Conservation (phyloP, 441 rosid genomes). For the Omphalea diandra region DNA sequence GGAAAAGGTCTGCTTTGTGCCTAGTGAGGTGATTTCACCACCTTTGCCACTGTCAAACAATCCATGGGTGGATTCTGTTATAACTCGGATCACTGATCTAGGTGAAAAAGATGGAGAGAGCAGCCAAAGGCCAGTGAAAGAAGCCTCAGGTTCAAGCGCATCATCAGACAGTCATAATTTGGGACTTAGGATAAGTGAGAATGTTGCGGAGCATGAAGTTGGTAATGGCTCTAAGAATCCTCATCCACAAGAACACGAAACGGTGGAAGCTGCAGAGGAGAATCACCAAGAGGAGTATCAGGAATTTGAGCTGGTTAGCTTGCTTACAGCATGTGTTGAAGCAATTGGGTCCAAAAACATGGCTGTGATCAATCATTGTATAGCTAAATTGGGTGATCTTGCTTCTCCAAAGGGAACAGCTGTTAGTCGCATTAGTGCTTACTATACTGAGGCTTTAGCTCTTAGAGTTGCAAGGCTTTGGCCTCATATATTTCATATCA, state of each 20-base stretch:
- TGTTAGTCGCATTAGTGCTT: slow-evolving; percentile 68
- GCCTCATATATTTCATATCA: slow-evolving; percentile 86
- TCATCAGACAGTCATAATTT: slow-evolving; percentile 76
- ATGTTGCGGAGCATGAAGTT: slow-evolving; percentile 39
- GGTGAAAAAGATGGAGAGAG: slow-evolving; percentile 68
- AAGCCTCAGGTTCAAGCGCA: slow-evolving; percentile 75
- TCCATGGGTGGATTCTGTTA: slow-evolving; percentile 76
- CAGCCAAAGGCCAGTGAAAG: slow-evolving; percentile 54
- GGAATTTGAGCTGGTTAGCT: slow-evolving; percentile 72
- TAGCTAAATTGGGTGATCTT: slow-evolving; percentile 66
- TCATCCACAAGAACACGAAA: slow-evolving; percentile 30
- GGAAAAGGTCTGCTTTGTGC: slow-evolving; percentile 66
- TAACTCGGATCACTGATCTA: slow-evolving; percentile 62
- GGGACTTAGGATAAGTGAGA: slow-evolving; percentile 46
- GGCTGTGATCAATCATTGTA: slow-evolving; percentile 58
- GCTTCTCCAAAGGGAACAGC: slow-evolving; percentile 71
- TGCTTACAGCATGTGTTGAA: slow-evolving; percentile 74
- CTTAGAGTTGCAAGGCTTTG: slow-evolving; percentile 76
- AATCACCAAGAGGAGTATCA: slow-evolving; percentile 47
- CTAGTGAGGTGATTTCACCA: slow-evolving; percentile 64
- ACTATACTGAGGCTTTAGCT: slow-evolving; percentile 85
- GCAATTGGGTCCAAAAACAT: slow-evolving; percentile 76
- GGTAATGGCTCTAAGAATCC: slow-evolving; percentile 64
- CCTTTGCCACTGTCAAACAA: slow-evolving; percentile 63
- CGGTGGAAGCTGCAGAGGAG: slow-evolving; percentile 42